Base-by-base conservation (phyloP, 2,329 filamentous ascomycete genomes). In the Ampelomyces quisqualis region DNA sequence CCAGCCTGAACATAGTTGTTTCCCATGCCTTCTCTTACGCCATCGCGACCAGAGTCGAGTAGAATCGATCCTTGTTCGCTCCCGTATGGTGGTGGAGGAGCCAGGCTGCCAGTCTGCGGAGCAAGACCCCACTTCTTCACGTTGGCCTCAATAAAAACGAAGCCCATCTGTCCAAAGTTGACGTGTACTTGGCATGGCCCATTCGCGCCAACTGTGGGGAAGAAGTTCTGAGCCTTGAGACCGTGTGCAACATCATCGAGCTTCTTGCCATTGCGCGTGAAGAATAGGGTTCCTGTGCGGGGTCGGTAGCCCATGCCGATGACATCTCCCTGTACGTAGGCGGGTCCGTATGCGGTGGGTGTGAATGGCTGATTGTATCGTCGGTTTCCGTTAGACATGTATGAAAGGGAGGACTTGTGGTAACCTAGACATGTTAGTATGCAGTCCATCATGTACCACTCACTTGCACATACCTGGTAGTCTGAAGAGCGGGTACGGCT, bases 91-190 rank as follows among this genome's bases (percentile, higher is more conserved):
- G 93, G 93, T 29, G 93, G 93, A 11, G 93, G 93, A 19, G 93
- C 93, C 45, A 98, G 77, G 60, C 89, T 95, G 44, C 93, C 93
- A 1, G 89, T 96, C 79, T 94, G 94, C 4, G 93, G 93, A 33
- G 93, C 93, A 40, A 98, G 75, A 2, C 93, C 93, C 93, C 93
- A 98, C 76, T 97, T 98, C 81, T 98, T 98, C 46, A 98, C 93
- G 61, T 98, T 98, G 48, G 91, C 93, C 71, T 98, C 93, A 57
- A 98, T 97, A 64, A 97, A 98, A 34, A 98, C 93, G 64, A 97
- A 98, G 22, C 93, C 93, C 62, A 93, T 88, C 67, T 98, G 93
- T 6, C 93, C 93, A 67, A 98, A 94, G 68, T 98, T 98, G 64
- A 97, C 93, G 65, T 98, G 91, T 1, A 98, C 81, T 21, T 85